A percentile compares a stretch with the other conserved stretches of the same genome.
Evolutionary conservation across 345 rosid species (phyloP).

Genomic region (Acer yangbiense): DNA sequence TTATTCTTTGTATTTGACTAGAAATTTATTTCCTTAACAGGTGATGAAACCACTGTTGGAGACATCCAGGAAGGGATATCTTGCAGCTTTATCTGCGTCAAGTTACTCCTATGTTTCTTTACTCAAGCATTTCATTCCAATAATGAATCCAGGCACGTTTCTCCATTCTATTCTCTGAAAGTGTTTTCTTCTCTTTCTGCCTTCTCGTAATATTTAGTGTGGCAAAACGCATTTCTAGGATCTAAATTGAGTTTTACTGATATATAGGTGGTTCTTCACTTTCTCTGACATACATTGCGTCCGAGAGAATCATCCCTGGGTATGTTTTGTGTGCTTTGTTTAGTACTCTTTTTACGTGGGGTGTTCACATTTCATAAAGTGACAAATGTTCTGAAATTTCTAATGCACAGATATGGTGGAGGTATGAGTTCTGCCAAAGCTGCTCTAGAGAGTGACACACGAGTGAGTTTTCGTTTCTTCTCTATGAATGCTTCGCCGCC

Average conservation of each 20-base stretch:
- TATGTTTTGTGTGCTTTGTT: conserved; percentile 23
- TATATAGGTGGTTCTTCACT: conserved; percentile 89
- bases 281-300: conserved; percentile 93
- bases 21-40: conserved; percentile 31
- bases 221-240: background rate
- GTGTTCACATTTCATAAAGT: background rate
- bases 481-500: background rate
- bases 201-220: background rate
- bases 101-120: conserved; percentile 91
- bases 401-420: conserved; percentile 79
- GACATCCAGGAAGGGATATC: conserved; percentile 93
- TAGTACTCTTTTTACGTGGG: background rate
- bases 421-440: conserved; percentile 99
- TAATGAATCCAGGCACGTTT: conserved; percentile 84
- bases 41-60: conserved; percentile 90
- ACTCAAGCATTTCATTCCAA: conserved; percentile 84
- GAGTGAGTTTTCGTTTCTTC: conserved; percentile 41
- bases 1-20: conserved; percentile 11
- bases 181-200: background rate
- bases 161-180: background rate
- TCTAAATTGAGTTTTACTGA: conserved; percentile 29
- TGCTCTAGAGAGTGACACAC: conserved; percentile 92
- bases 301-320: conserved; percentile 97
- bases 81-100: conserved; percentile 92
- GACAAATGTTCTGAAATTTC: conserved; percentile 1